Evolutionary conservation across 225 moss, liverwort and hornwort genomes (phyloP), one percentile per base, ranked within the genome.

Genomic region (Neckera pumila): DNA sequence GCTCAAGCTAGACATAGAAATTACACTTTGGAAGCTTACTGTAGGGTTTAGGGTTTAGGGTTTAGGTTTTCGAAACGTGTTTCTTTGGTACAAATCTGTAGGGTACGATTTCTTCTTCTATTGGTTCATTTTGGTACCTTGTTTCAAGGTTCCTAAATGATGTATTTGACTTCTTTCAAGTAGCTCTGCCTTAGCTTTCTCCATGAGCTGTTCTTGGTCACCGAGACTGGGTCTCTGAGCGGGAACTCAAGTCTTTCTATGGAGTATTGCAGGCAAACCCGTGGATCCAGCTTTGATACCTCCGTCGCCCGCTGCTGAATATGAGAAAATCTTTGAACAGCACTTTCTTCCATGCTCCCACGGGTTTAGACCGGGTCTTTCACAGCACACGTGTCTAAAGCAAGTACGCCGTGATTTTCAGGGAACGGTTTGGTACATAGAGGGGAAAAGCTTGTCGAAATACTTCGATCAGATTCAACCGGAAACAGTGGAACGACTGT

Each of bases 381-480:
- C 92, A 49, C 94, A 94, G 81, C 94, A 94, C 51, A 93, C 94
- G 8, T 94, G 94, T 61, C 88, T 94, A 43, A 93, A 88, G 85
- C 94, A 94, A 73, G 83, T 93, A 31, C 94, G 94, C 6, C 93
- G 92, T 78, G 94, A 94, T 82, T 93, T 94, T 86, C 92, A 88
- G 67, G 94, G 94, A 82, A 91, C 91, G 4, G 92, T 93, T 42
- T 94, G 94, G 94, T 93, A 92, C 47, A 91, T 93, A 33, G 89
- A 91, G 77, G 94, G 94, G 34, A 89, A 71, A 57, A 88, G 88
- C 70, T 79, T 94, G 70, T 92, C 94, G 42, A 92, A 81, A 43
- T 88, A 85, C 33, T 94, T 94, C 62, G 49, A 78, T 79, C 88
- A 93, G 88, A 84, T 94, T 43, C 47, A 8, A 71, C 72, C 82